These are phyloP conservation scores for Phytophthora sojae DNA, from an alignment of 352 stramenopile species.

Conservation along the genomic window DNA sequence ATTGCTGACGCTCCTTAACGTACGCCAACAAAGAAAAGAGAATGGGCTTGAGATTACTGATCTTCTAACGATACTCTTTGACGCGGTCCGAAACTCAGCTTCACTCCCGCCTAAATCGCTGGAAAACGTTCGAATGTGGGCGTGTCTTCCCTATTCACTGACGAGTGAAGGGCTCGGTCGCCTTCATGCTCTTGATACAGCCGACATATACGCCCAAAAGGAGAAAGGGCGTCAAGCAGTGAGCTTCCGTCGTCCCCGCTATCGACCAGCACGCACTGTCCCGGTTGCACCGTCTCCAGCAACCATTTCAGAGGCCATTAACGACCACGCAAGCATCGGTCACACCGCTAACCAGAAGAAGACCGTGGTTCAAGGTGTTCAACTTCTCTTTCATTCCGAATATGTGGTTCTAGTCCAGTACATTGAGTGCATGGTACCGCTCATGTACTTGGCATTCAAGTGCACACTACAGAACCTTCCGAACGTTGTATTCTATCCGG, in stretches of 20 bases:
- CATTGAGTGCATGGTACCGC: not conserved
- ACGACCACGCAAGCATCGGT: not conserved
- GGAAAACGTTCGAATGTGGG: constrained; percentile 3
- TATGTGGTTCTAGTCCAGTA: not conserved
- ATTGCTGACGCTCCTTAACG: not conserved
- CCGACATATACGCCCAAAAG: not conserved
- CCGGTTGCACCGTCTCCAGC: not conserved
- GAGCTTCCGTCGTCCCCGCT: not conserved
- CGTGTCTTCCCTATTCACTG: not conserved
- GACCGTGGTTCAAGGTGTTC: not conserved
- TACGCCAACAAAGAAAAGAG: not conserved
- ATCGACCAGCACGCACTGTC: not conserved
- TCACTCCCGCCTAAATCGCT: not conserved
- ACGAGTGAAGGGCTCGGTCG: not conserved
- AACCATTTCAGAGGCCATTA: no score
- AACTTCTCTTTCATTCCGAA: not conserved
- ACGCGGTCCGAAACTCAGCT: not conserved
- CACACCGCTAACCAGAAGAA: not conserved
- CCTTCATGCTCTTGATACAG: not conserved
- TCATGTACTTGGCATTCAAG: not conserved
- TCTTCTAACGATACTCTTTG: not conserved
- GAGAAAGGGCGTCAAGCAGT: not conserved
- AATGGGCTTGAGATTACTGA: not conserved
- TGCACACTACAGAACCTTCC: not conserved
- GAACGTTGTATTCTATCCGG: not conserved